Conservation (phyloP, 2,329 filamentous ascomycete species). For the Penicillium occitanis region DNA sequence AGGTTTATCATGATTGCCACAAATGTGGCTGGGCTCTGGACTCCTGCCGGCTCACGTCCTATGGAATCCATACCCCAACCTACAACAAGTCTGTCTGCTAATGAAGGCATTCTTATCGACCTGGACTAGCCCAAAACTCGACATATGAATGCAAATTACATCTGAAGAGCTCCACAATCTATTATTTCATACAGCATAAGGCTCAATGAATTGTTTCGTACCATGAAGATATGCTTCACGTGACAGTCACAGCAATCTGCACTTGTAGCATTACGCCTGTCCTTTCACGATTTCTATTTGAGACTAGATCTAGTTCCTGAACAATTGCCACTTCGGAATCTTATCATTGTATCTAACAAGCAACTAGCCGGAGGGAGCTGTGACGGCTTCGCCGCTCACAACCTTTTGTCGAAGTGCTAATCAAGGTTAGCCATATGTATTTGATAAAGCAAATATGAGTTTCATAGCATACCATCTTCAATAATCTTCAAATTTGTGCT, state of each 20-base stretch:
- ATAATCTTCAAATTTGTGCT: slow-evolving; percentile 80
- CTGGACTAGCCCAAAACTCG: not conserved
- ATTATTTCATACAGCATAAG: not conserved
- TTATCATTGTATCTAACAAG: not conserved
- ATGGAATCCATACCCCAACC: not conserved
- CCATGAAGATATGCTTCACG: not conserved
- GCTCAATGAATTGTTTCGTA: not conserved
- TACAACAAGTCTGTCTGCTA: not conserved
- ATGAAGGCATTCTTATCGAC: slow-evolving; percentile 11
- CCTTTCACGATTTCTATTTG: not conserved
- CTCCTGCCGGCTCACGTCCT: slow-evolving; percentile 15
- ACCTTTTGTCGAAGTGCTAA: slow-evolving; percentile 51
- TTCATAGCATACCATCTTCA: slow-evolving; percentile 69
- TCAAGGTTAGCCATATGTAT: slow-evolving; percentile 25
- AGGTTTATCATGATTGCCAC: slow-evolving; percentile 38
- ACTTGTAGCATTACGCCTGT: not conserved
- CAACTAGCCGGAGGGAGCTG: slow-evolving; percentile 29
- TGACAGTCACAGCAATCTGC: not conserved
- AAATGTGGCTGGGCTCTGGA: slow-evolving; percentile 35
- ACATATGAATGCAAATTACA: not conserved
- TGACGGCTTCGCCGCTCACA: slow-evolving; percentile 44
- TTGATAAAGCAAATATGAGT: not conserved
- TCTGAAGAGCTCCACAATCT: not conserved
- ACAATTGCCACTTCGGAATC: not conserved
- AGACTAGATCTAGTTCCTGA: not conserved